Evolutionary conservation across 2,329 filamentous ascomycete genomes (phyloP).

Genomic region (Orbilia blumenaviensis): DNA sequence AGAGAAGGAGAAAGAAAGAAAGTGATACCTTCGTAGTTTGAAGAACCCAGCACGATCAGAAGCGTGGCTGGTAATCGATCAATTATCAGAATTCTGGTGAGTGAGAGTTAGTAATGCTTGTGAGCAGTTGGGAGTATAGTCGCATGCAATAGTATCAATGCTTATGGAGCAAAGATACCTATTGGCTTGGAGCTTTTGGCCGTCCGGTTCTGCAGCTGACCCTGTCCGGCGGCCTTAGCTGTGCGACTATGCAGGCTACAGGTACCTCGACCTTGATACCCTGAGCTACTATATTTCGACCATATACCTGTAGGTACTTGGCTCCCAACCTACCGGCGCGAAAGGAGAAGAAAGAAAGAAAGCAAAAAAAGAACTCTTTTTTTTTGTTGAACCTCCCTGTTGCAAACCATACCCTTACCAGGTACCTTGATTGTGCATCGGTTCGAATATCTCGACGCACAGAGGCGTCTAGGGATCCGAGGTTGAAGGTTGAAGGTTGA

Average conservation of each 20-base stretch:
- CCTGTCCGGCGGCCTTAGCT: conserved; percentile 45
- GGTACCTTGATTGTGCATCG: conserved; percentile 30
- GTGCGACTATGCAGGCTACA: conserved; percentile 49
- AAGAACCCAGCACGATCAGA: conserved; percentile 20
- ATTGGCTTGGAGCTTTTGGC: conserved; percentile 15
- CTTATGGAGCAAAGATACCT: conserved; percentile 2
- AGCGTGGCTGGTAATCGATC: conserved; percentile 25
- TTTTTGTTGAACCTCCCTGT: conserved; percentile 32
- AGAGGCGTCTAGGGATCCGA: not conserved
- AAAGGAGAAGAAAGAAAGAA: not conserved
- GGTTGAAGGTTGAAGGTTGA: conserved; percentile 2
- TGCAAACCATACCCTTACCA: conserved; percentile 41
- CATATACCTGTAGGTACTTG: conserved; percentile 34
- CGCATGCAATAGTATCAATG: conserved; percentile 33
- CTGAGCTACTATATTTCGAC: conserved; percentile 8
- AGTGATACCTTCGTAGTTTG: conserved; percentile 36
- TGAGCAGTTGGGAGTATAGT: conserved; percentile 14
- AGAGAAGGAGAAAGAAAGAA: too few species aligned
- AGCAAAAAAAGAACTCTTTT: not conserved
- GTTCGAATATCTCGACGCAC: not conserved
- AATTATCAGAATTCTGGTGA: not conserved
- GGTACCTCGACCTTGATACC: conserved; percentile 30
- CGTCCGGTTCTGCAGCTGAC: conserved; percentile 50
- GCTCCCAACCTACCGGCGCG: not conserved
- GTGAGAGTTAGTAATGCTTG: not conserved